phyloP scores from a whole-genome alignment of 306 rosid species.

The Prunus mume region DNA sequence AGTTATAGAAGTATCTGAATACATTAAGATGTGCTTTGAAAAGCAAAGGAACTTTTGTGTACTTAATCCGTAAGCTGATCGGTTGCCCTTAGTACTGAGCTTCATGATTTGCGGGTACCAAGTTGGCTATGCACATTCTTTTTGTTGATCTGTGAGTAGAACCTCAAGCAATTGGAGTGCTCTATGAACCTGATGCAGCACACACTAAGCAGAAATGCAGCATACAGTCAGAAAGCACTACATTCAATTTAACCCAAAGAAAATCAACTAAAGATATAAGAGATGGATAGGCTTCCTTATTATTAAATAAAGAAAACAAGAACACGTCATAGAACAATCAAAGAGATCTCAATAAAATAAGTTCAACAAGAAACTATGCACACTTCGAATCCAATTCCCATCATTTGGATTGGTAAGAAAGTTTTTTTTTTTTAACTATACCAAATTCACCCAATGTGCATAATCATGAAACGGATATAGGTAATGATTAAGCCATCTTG shows the following conservation, averaged over 20 bases:
- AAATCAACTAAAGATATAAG: neutral
- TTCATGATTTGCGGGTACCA: too few species aligned
- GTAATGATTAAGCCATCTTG: too few species aligned
- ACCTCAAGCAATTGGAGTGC: neutral
- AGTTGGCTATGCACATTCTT: neutral
- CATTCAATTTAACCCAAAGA: neutral
- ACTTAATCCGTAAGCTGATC: too few species aligned
- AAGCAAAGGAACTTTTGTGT: neutral
- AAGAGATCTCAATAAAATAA: too few species aligned
- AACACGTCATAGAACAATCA: too few species aligned
- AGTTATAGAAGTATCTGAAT: neutral
- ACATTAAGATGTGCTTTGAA: neutral
- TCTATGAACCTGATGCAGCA: neutral
- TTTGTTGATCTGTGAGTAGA: neutral
- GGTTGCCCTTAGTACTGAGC: too few species aligned
- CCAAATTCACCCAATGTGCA: too few species aligned
- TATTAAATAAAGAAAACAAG: too few species aligned
- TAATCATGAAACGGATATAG: too few species aligned
- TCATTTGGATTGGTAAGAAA: neutral
- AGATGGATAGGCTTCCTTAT: neutral
- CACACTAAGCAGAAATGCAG: neutral
- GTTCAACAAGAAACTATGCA: too few species aligned
- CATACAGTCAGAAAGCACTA: neutral
- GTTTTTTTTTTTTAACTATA: too few species aligned
- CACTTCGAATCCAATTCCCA: neutral